Evolutionary conservation across 2,329 filamentous ascomycete species (phyloP).

Genomic region (Ustulina deusta): DNA sequence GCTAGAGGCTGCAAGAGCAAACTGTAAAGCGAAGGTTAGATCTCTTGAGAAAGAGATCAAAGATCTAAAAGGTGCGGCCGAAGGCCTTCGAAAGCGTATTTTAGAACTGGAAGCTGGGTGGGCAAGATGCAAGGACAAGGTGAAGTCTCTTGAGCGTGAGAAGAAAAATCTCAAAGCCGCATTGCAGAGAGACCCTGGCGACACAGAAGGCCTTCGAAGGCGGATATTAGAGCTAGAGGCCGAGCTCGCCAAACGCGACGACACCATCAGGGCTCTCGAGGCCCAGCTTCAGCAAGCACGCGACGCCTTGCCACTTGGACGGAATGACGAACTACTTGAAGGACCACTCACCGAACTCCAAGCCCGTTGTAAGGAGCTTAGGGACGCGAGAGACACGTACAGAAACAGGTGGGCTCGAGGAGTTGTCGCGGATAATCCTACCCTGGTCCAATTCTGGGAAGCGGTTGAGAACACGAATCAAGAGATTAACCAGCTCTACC

Average conservation of each 20-base stretch:
- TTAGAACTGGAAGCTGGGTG: neutral
- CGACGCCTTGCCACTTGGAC: neutral
- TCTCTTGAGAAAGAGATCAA: neutral
- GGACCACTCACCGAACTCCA: conserved; percentile 11
- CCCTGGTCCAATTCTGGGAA: conserved; percentile 25
- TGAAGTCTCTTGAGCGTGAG: neutral
- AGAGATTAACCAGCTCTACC: conserved; percentile 31
- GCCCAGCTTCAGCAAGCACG: conserved; percentile 3
- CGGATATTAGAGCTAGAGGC: conserved; percentile 7
- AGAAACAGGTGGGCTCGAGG: conserved; percentile 24
- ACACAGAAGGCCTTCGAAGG: neutral
- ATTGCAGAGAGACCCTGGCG: neutral
- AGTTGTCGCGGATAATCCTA: neutral
- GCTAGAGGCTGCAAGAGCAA: neutral
- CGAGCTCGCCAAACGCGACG: neutral
- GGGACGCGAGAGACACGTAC: conserved; percentile 17
- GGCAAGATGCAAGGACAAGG: neutral
- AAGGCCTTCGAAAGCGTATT: conserved; percentile 5
- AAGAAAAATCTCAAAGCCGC: conserved; percentile 13
- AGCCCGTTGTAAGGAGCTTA: conserved; percentile 18
- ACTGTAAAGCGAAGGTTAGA: neutral
- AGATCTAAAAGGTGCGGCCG: neutral
- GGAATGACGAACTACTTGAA: neutral
- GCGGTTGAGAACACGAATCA: conserved; percentile 27
- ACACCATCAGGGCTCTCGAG: conserved; percentile 11